phyloP scores from a whole-genome alignment of 225 moss, liverwort and hornwort species.

The Marchantia polymorpha region DNA sequence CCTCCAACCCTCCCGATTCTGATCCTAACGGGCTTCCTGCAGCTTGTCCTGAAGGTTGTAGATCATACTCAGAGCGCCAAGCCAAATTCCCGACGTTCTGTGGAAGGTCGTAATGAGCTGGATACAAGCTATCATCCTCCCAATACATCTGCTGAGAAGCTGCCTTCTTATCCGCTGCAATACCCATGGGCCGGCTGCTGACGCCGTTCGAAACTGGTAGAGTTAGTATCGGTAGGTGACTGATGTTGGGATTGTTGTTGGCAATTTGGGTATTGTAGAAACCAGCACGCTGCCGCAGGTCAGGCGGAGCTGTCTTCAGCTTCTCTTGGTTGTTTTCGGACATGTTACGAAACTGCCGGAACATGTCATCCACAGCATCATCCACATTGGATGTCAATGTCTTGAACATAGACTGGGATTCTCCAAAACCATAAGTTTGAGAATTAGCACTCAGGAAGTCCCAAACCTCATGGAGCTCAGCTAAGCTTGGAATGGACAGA shows the following conservation, averaged over 20 bases:
- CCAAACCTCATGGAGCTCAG: slow-evolving; percentile 81
- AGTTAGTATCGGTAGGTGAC: slow-evolving; percentile 28
- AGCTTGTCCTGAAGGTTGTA: slow-evolving; percentile 19
- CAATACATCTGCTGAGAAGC: slow-evolving; percentile 25
- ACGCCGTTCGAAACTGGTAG: background rate
- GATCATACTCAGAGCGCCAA: slow-evolving; percentile 63
- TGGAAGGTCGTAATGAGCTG: slow-evolving; percentile 8
- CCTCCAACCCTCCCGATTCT: slow-evolving; percentile 42
- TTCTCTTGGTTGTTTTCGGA: slow-evolving; percentile 62
- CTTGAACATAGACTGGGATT: slow-evolving; percentile 81
- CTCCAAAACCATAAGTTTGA: slow-evolving; percentile 70
- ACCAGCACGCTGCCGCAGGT: slow-evolving; percentile 33
- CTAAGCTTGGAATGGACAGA: slow-evolving; percentile 68
- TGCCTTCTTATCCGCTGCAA: slow-evolving; percentile 11
- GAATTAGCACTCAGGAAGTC: slow-evolving; percentile 83
- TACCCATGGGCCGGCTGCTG: background rate
- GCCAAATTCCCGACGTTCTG: slow-evolving; percentile 26
- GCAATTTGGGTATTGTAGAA: background rate
- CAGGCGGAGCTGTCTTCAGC: slow-evolving; percentile 51
- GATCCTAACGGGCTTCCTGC: slow-evolving; percentile 36
- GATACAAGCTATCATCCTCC: slow-evolving; percentile 41
- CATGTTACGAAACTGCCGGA: slow-evolving; percentile 82
- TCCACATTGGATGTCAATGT: slow-evolving; percentile 89
- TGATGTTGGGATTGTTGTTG: slow-evolving; percentile 9
- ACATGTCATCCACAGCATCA: slow-evolving; percentile 96